Evolutionary conservation across 2,329 filamentous ascomycete genomes (phyloP).

Genomic region (Aspergillus luchuensis): DNA sequence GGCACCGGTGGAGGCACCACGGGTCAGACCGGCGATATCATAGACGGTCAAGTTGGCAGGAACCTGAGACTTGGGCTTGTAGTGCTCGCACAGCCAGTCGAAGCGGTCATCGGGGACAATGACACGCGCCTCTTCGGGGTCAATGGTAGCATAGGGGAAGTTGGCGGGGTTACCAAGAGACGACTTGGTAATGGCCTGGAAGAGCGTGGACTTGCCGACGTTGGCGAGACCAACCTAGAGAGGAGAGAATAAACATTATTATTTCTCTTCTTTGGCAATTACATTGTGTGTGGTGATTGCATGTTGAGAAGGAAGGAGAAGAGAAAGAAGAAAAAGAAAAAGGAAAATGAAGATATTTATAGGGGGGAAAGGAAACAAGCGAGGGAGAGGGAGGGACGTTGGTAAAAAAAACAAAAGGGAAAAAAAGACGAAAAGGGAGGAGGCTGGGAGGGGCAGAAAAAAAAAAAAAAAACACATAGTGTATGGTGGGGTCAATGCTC

Average conservation of each 20-base stretch:
- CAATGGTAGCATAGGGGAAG: conserved; percentile 98
- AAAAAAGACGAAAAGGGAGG: conserved; percentile 3
- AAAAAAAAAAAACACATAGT: conserved; percentile 28
- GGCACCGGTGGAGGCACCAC: conserved; percentile 93
- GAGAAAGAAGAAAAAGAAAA: background rate
- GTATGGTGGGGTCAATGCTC: conserved; percentile 49
- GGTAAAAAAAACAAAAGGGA: conserved; percentile 20
- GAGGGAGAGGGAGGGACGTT: conserved; percentile 27
- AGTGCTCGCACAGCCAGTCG: conserved; percentile 93
- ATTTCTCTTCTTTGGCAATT: conserved; percentile 1
- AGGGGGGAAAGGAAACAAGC: conserved; percentile 3
- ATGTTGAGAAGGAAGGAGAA: conserved; percentile 14
- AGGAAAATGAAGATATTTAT: background rate
- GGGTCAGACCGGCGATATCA: conserved; percentile 95
- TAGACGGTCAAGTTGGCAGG: conserved; percentile 97
- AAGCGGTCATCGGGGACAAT: conserved; percentile 94
- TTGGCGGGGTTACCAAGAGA: conserved; percentile 97
- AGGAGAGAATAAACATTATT: conserved; percentile 15
- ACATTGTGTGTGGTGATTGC: conserved; percentile 15
- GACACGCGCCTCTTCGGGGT: conserved; percentile 96
- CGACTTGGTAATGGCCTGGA: conserved; percentile 99
- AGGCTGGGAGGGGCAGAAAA: conserved; percentile 27
- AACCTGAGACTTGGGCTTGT: conserved; percentile 96
- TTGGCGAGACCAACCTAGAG: conserved; percentile 92
- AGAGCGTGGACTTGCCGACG: conserved; percentile 98